These are phyloP conservation scores for Rhizopogon salebrosus DNA, from an alignment of 768 basidiomycete genomes.

Conservation along the genomic window DNA sequence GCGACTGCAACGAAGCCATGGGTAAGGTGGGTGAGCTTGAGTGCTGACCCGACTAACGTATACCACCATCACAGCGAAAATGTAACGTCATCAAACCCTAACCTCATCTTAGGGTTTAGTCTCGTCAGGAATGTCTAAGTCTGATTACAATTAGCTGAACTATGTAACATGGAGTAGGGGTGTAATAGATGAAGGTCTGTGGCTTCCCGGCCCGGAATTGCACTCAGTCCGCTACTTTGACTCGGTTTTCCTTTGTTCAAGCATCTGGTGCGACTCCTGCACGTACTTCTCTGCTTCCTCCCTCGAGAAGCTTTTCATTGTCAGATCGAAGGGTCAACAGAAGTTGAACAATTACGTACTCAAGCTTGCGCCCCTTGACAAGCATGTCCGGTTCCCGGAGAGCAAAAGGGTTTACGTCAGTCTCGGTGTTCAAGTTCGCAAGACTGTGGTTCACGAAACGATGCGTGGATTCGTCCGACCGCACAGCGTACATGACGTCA, in stretches of 20 bases:
- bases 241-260: conserved; percentile 24
- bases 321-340: conserved; percentile 1
- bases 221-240: conserved; percentile 19
- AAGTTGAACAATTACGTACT: conserved; percentile 39
- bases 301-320: conserved; percentile 52
- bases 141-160: not conserved
- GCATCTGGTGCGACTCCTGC: conserved; percentile 51
- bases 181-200: conserved; percentile 4
- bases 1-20: not conserved
- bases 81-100: conserved; percentile 20
- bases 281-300: conserved; percentile 63
- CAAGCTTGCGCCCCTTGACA: conserved; percentile 70
- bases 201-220: not conserved
- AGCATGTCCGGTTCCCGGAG: conserved; percentile 85
- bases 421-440: conserved; percentile 71
- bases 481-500: conserved; percentile 87
- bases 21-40: not conserved
- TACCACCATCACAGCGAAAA: not conserved
- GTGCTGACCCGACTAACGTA: not conserved
- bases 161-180: not conserved
- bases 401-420: conserved; percentile 88
- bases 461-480: conserved; percentile 91
- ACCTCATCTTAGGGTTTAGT: conserved; percentile 7
- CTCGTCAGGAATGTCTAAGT: not conserved
- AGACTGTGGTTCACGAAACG: conserved; percentile 95